Conservation (phyloP, 148 eudicot genomes). For the Polygonum aviculare region DNA sequence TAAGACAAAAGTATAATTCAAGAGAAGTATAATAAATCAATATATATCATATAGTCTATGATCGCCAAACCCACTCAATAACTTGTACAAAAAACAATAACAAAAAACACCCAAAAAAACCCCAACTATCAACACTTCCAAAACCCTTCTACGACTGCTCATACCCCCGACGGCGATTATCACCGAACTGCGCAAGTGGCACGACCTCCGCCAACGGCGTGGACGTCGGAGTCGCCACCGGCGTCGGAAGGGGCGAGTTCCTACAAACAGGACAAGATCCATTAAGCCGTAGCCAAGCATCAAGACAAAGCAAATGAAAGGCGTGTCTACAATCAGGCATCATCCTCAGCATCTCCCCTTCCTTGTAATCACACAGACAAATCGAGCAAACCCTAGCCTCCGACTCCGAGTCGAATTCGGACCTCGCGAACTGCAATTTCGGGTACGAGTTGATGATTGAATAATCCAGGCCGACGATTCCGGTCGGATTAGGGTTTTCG, state of each 20-base stretch:
- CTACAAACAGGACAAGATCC: conserved; percentile 89
- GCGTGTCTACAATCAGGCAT: conserved; percentile 79
- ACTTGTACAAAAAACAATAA: too few relatives aligned
- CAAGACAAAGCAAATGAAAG: conserved; percentile 64
- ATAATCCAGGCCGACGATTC: conserved; percentile 50
- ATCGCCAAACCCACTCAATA: too few relatives aligned
- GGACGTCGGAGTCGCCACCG: conserved; percentile 73
- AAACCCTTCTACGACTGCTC: too few relatives aligned
- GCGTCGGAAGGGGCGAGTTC: conserved; percentile 86
- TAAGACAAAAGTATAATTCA: too few relatives aligned
- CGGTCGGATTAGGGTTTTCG: conserved; percentile 29
- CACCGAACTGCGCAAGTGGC: conserved; percentile 31
- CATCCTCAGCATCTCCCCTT: conserved; percentile 74
- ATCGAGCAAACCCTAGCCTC: conserved; percentile 48
- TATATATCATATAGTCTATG: too few relatives aligned
- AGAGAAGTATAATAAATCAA: too few relatives aligned
- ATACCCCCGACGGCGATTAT: conserved; percentile 49
- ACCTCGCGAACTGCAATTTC: conserved; percentile 33
- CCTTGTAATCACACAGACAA: conserved; percentile 76
- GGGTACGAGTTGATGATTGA: conserved; percentile 78
- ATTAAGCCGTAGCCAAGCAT: conserved; percentile 76
- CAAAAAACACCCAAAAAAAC: too few relatives aligned
- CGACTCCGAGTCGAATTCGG: conserved; percentile 14
- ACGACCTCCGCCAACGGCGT: too few relatives aligned
- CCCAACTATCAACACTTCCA: too few relatives aligned